phyloP scores from a whole-genome alignment of 371 early-diverging fungal genomes.

The Mortierella sp. region DNA sequence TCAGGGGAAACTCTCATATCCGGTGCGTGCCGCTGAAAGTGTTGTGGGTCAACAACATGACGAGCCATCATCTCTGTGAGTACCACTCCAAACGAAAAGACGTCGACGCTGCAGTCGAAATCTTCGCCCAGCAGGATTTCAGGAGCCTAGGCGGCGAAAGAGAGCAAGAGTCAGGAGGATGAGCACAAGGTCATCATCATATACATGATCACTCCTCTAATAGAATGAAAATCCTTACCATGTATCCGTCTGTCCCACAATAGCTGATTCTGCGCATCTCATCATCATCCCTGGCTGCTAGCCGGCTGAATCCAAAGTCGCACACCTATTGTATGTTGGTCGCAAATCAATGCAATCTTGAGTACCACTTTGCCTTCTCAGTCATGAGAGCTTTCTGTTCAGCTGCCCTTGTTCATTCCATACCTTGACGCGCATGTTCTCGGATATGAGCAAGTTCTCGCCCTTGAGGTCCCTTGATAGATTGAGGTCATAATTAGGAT shows the following conservation, averaged over 20 bases:
- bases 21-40: conserved; percentile 52
- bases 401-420: background rate
- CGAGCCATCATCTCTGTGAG: conserved; percentile 63
- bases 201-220: background rate
- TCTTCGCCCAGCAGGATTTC: conserved; percentile 66
- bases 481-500: background rate
- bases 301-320: conserved; percentile 69
- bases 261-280: conserved; percentile 64
- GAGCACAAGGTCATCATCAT: background rate
- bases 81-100: conserved; percentile 67
- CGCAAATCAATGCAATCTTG: background rate
- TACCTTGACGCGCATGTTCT: conserved; percentile 54
- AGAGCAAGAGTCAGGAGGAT: background rate
- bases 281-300: conserved; percentile 51
- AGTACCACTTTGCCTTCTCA: background rate
- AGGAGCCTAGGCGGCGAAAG: conserved; percentile 58
- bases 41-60: conserved; percentile 52
- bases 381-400: too few relatives aligned
- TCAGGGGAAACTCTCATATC: conserved; percentile 57
- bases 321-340: conserved; percentile 62
- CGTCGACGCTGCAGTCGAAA: conserved; percentile 63
- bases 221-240: too few relatives aligned
- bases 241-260: conserved; percentile 66
- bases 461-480: conserved; percentile 41
- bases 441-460: conserved; percentile 48